Conservation (phyloP, 1,139 yeast genomes). For the Hyphopichia wangnamkhiaoensis region DNA sequence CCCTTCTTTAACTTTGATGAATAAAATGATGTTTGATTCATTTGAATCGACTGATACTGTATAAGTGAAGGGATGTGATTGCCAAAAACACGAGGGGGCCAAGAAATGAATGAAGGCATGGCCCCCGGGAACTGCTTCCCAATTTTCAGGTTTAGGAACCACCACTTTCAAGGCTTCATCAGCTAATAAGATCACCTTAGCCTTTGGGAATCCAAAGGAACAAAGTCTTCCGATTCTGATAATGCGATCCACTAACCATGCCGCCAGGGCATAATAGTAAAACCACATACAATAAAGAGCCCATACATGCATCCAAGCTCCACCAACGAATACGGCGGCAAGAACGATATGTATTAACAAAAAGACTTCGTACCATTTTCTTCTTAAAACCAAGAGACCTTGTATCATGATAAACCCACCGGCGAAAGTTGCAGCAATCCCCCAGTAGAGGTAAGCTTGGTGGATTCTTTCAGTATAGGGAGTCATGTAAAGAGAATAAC, state of each 20-base stretch:
- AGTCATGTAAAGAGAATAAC: constrained; percentile 23
- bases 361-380: constrained; percentile 63
- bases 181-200: constrained; percentile 49
- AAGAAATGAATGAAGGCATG: constrained; percentile 61
- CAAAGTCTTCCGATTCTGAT: constrained; percentile 49
- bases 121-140: constrained; percentile 55
- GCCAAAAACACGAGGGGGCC: constrained; percentile 60
- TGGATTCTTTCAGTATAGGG: constrained; percentile 7
- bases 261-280: constrained; percentile 52
- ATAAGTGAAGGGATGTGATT: constrained; percentile 69
- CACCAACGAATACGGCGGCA: constrained; percentile 55
- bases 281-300: constrained; percentile 51
- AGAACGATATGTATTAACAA: constrained; percentile 58
- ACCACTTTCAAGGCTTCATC: constrained; percentile 44
- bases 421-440: constrained; percentile 45
- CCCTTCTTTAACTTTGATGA: constrained; percentile 43
- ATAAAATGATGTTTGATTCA: constrained; percentile 28
- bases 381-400: constrained; percentile 55
- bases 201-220: constrained; percentile 52
- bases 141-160: constrained; percentile 38
- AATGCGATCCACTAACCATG: constrained; percentile 65
- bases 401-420: constrained; percentile 42
- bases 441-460: constrained; percentile 50
- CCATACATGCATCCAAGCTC: constrained; percentile 61
- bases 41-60: constrained; percentile 20